Conservation (phyloP, 1,284 basidiomycete species). For the Phlebopus sp. region DNA sequence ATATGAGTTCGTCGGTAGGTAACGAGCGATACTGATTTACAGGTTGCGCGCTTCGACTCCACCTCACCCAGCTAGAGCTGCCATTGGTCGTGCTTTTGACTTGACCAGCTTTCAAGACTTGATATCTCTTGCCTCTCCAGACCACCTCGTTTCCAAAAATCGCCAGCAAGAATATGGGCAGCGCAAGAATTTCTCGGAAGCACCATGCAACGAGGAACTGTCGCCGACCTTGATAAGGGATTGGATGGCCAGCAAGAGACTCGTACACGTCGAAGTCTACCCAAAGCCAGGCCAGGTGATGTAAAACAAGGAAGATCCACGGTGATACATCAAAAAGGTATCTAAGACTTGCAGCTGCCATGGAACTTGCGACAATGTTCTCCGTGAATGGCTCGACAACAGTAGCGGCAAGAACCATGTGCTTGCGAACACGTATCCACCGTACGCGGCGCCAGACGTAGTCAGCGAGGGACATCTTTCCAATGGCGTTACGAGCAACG, state of each 20-base stretch:
- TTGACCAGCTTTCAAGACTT: constrained; percentile 64
- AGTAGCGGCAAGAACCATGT: constrained; percentile 84
- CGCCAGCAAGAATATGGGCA: constrained; percentile 84
- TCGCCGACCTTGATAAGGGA: constrained; percentile 48
- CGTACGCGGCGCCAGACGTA: constrained; percentile 86
- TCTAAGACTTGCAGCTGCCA: constrained; percentile 58
- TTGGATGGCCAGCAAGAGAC: constrained; percentile 68
- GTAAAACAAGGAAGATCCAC: constrained; percentile 54
- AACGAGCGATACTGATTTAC: constrained; percentile 17
- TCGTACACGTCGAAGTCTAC: constrained; percentile 75
- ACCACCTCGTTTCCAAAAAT: constrained; percentile 76
- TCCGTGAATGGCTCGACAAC: constrained; percentile 89
- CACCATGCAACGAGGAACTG: constrained; percentile 76
- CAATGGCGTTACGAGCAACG: constrained; percentile 85
- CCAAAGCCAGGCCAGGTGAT: constrained; percentile 57
- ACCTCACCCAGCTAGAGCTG: constrained; percentile 9
- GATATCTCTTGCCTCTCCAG: constrained; percentile 78
- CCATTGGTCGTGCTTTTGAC: constrained; percentile 32
- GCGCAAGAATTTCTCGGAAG: constrained; percentile 71
- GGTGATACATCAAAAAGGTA: constrained; percentile 51
- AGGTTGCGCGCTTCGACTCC: constrained; percentile 9
- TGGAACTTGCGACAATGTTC: constrained; percentile 65
- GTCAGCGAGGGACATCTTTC: constrained; percentile 75
- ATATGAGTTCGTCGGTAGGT: constrained; percentile 15
- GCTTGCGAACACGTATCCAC: constrained; percentile 93